These are phyloP conservation scores for Venturiaceae sp. DNA, from an alignment of 2,329 filamentous ascomycete species.

Conservation along the genomic window DNA sequence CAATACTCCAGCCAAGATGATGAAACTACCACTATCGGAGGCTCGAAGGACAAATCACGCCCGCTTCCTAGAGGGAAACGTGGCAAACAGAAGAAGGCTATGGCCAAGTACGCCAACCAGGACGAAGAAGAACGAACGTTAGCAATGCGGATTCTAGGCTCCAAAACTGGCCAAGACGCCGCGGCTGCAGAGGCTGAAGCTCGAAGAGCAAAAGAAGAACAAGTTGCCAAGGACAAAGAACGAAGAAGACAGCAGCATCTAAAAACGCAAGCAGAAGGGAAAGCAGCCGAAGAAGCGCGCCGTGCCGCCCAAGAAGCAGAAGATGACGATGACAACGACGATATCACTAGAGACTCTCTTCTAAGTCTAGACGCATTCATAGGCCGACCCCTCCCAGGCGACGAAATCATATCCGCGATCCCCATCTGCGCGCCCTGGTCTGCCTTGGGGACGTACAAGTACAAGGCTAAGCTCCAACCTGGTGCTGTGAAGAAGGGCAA, in stretches of 20 bases:
- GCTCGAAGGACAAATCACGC: slow-evolving; percentile 10
- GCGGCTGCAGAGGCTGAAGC: slow-evolving; percentile 50
- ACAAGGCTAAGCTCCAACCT: slow-evolving; percentile 91
- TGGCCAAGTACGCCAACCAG: slow-evolving; percentile 83
- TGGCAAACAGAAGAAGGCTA: slow-evolving; percentile 77
- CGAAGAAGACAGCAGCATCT: slow-evolving; percentile 74
- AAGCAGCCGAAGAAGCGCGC: slow-evolving; percentile 62
- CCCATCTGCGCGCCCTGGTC: slow-evolving; percentile 55
- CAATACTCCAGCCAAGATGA: slow-evolving; percentile 21
- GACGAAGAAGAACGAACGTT: slow-evolving; percentile 86
- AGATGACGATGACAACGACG: slow-evolving; percentile 50
- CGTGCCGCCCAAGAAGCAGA: slow-evolving; percentile 27
- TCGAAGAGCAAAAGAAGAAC: slow-evolving; percentile 58
- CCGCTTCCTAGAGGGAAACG: slow-evolving; percentile 58
- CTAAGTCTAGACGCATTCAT: slow-evolving; percentile 61
- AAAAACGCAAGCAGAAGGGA: slow-evolving; percentile 63
- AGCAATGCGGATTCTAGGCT: slow-evolving; percentile 80
- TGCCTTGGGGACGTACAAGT: slow-evolving; percentile 66
- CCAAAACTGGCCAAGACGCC: slow-evolving; percentile 55
- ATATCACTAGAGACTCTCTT: slow-evolving; percentile 41
- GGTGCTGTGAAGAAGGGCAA: slow-evolving; percentile 89
- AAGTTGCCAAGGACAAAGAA: slow-evolving; percentile 61
- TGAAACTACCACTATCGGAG: slow-evolving; percentile 15
- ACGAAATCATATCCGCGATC: slow-evolving; percentile 64
- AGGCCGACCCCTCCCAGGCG: slow-evolving; percentile 67